A percentile compares a stretch with the other conserved stretches of the same genome.
Conservation (phyloP, 2,329 filamentous ascomycete genomes). For the Didymella sp. region DNA sequence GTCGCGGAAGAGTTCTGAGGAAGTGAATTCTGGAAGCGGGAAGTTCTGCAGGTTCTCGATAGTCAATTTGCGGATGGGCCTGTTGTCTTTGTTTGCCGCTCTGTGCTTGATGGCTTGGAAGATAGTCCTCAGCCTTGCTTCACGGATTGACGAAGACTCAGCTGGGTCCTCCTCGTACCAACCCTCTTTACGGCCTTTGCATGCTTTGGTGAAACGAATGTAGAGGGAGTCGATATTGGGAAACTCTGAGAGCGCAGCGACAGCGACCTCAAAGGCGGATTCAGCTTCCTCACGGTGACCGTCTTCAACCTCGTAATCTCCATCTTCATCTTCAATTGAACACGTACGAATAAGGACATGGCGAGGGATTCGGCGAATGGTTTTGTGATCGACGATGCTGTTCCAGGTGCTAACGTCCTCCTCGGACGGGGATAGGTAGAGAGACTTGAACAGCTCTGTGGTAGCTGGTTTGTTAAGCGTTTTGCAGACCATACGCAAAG, state of each 20-base stretch:
- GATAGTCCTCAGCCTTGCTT: background rate
- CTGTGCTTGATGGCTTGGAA: slow-evolving; percentile 1
- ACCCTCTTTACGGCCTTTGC: background rate
- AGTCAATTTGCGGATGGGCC: slow-evolving; percentile 15
- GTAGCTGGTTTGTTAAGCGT: background rate
- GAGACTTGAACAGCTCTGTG: slow-evolving; percentile 1
- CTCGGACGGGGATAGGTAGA: background rate
- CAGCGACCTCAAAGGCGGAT: background rate
- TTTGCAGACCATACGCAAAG: background rate
- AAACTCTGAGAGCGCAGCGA: background rate
- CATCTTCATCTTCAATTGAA: background rate
- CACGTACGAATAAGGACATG: slow-evolving; percentile 14
- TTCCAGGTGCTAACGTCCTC: slow-evolving; percentile 26
- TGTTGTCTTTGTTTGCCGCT: slow-evolving; percentile 10
- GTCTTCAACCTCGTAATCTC: background rate
- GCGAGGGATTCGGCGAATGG: slow-evolving; percentile 10
- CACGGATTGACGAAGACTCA: too few species aligned
- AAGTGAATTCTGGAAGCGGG: slow-evolving; percentile 11
- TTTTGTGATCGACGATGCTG: slow-evolving; percentile 7
- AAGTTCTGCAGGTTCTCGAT: slow-evolving; percentile 21
- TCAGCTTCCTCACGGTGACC: background rate
- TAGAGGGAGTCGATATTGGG: slow-evolving; percentile 3
- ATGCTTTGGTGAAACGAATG: background rate
- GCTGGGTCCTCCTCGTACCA: background rate
- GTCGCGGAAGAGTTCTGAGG: slow-evolving; percentile 14